These are phyloP conservation scores for Leonotis leonurus DNA, from an alignment of 257 asterid species.

Conservation along the genomic window DNA sequence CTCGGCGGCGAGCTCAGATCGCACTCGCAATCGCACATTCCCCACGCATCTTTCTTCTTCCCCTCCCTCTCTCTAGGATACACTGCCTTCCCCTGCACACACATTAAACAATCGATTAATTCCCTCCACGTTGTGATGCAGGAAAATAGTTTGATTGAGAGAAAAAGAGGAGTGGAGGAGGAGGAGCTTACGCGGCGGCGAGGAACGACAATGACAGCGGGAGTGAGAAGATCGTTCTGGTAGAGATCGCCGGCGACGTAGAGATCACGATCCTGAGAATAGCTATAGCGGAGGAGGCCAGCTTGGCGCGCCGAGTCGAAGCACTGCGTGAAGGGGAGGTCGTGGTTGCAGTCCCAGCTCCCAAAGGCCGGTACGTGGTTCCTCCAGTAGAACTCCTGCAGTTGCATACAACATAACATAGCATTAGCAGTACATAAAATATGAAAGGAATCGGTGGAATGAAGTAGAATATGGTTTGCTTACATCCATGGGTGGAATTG, in stretches of 20 bases:
- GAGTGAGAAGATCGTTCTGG: conserved; percentile 50
- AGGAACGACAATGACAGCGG: conserved; percentile 76
- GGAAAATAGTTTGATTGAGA: too few relatives aligned
- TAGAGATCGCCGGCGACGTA: conserved; percentile 81
- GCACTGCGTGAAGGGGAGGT: conserved; percentile 70
- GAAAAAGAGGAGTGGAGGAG: background rate
- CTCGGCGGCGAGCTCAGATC: conserved; percentile 27
- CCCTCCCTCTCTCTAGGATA: conserved; percentile 20
- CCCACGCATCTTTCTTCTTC: conserved; percentile 27
- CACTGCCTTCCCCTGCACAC: conserved; percentile 36
- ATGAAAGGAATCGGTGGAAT: too few relatives aligned
- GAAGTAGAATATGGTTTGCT: too few relatives aligned
- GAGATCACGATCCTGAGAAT: conserved; percentile 55
- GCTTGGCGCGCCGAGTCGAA: conserved; percentile 63
- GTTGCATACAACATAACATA: background rate
- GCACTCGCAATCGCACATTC: conserved; percentile 42
- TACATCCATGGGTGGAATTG: too few relatives aligned
- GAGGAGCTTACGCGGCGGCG: conserved; percentile 35
- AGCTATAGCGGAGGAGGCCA: conserved; percentile 45
- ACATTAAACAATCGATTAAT: background rate
- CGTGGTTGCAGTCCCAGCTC: conserved; percentile 80
- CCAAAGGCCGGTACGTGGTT: conserved; percentile 83
- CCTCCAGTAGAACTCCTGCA: conserved; percentile 56
- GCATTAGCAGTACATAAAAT: too few relatives aligned
- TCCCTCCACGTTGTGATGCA: too few relatives aligned